Percentiles rank a stretch among this genome's conserved stretches.
Evolutionary conservation across 176 grass and related monocot species (phyloP).

Genomic region (Triticum turgidum): DNA sequence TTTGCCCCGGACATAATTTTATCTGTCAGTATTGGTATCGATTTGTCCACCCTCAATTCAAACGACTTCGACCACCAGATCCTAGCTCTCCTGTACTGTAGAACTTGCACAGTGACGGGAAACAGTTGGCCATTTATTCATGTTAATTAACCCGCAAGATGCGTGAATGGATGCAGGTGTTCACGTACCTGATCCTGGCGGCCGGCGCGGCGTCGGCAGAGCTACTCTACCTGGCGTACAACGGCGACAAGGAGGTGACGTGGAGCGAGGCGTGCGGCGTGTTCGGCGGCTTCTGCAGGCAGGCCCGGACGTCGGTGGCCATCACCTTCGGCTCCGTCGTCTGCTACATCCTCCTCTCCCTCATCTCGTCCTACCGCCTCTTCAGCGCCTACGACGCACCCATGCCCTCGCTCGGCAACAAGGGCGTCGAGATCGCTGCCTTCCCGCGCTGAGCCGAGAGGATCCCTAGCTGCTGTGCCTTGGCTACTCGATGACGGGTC

Average conservation of each 20-base stretch:
- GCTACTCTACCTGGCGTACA: slow-evolving; percentile 85
- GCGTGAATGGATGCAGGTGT: slow-evolving; percentile 46
- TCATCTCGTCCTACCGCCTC: slow-evolving; percentile 89
- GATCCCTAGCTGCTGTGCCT: not conserved
- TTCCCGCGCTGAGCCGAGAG: slow-evolving; percentile 53
- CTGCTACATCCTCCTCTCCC: slow-evolving; percentile 83
- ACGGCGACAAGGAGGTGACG: slow-evolving; percentile 80
- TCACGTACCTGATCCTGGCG: slow-evolving; percentile 78
- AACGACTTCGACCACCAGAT: no score
- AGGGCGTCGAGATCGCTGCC: slow-evolving; percentile 63
- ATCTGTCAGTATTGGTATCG: no score
- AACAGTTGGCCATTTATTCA: not conserved
- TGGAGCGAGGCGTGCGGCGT: slow-evolving; percentile 87
- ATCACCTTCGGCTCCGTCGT: slow-evolving; percentile 78
- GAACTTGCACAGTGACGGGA: not conserved
- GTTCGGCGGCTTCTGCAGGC: slow-evolving; percentile 70
- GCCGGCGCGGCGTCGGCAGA: slow-evolving; percentile 72
- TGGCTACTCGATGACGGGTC: not conserved
- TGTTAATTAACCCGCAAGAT: not conserved
- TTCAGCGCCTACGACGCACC: slow-evolving; percentile 86
- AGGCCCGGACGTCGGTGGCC: slow-evolving; percentile 62
- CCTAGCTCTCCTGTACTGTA: not conserved
- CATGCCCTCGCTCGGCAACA: slow-evolving; percentile 47
- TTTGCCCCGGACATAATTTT: no score
- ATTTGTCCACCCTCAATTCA: no score